Conservation (phyloP, 306 rosid genomes). For the Fragaria nilgerrensis region DNA sequence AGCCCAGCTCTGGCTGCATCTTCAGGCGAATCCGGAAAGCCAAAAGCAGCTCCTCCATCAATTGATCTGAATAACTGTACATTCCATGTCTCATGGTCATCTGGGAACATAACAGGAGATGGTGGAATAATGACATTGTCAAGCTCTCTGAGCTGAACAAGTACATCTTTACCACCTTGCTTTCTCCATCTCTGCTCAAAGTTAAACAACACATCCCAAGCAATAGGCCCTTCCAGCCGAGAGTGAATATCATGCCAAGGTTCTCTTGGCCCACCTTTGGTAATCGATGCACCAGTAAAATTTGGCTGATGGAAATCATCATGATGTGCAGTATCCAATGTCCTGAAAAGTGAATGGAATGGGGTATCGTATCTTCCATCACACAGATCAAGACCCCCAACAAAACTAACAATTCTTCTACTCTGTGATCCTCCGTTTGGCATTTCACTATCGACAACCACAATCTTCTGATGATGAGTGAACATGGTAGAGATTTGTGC, state of each 20-base stretch:
- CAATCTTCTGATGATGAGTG: slow-evolving; percentile 55
- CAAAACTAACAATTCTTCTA: slow-evolving; percentile 48
- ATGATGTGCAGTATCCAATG: slow-evolving; percentile 45
- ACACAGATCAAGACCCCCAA: slow-evolving; percentile 49
- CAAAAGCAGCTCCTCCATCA: slow-evolving; percentile 54
- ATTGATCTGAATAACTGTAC: slow-evolving; percentile 49
- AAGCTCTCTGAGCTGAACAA: slow-evolving; percentile 41
- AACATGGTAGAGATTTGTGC: slow-evolving; percentile 44
- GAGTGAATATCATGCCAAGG: slow-evolving; percentile 60
- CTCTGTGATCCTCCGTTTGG: slow-evolving; percentile 34
- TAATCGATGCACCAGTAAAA: slow-evolving; percentile 34
- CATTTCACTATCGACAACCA: slow-evolving; percentile 41
- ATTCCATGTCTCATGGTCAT: slow-evolving; percentile 46
- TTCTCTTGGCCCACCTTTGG: slow-evolving; percentile 53
- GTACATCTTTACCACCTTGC: slow-evolving; percentile 51
- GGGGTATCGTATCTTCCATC: slow-evolving; percentile 52
- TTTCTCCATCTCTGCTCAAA: slow-evolving; percentile 58
- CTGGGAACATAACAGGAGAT: slow-evolving; percentile 45
- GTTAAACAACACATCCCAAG: slow-evolving; percentile 51
- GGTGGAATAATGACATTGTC: slow-evolving; percentile 42
- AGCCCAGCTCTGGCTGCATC: slow-evolving; percentile 46
- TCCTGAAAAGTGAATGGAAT: slow-evolving; percentile 50
- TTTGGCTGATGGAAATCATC: slow-evolving; percentile 58
- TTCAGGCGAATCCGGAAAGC: slow-evolving; percentile 48
- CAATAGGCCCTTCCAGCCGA: slow-evolving; percentile 47